A percentile compares a stretch with the other conserved stretches of the same genome.
Evolutionary conservation across 2,329 filamentous ascomycete species (phyloP).

Genomic region (Calcarisporium arbuscula): DNA sequence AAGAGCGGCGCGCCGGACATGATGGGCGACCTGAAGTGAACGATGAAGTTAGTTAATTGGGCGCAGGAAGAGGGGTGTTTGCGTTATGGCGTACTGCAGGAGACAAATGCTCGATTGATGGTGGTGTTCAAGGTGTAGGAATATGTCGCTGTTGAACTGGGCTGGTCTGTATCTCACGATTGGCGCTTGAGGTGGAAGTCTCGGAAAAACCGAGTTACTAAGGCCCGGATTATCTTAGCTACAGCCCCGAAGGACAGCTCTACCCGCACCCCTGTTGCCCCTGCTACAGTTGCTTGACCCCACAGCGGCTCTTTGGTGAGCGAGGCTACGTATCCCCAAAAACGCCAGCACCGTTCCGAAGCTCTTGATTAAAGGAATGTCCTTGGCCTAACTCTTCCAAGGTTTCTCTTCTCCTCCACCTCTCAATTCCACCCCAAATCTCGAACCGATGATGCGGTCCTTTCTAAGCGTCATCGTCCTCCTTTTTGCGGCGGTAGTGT

Average conservation of each 20-base stretch:
- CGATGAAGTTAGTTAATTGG: conserved; percentile 1
- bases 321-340: conserved; percentile 33
- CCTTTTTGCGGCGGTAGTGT: conserved; percentile 58
- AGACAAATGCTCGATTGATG: too few relatives aligned
- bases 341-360: conserved; percentile 7
- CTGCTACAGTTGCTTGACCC: too few relatives aligned
- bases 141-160: too few relatives aligned
- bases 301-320: conserved; percentile 3
- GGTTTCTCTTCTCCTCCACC: not conserved
- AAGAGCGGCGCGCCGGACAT: conserved; percentile 69
- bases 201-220: not conserved
- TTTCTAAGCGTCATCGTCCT: conserved; percentile 64
- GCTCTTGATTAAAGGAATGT: not conserved
- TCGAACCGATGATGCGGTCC: conserved; percentile 57
- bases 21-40: conserved; percentile 14
- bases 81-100: too few relatives aligned
- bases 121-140: too few relatives aligned
- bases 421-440: conserved; percentile 18
- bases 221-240: conserved; percentile 1
- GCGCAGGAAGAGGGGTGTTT: too few relatives aligned
- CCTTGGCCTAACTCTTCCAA: not conserved
- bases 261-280: too few relatives aligned
- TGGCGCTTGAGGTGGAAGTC: too few relatives aligned
- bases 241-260: not conserved
- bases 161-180: too few relatives aligned